Evolutionary conservation across 169 alveolate species (phyloP).

Genomic region (Cryptosporidium andersoni): DNA sequence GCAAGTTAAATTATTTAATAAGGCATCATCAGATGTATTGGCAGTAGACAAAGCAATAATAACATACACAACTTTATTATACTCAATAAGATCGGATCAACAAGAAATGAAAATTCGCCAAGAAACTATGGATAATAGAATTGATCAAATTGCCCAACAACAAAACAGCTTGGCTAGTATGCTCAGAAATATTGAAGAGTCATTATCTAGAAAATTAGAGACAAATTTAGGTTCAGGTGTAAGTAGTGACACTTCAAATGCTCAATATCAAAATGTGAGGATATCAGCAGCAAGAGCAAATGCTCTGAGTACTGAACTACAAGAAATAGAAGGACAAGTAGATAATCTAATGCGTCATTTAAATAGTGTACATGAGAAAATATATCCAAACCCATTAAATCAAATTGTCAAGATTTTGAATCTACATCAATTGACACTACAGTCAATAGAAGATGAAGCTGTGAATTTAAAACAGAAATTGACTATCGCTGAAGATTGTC

Average conservation of each 20-base stretch:
- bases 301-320: conserved; percentile 56
- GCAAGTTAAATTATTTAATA: conserved; percentile 52
- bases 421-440: conserved; percentile 52
- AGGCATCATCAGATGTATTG: conserved; percentile 57
- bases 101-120: conserved; percentile 52
- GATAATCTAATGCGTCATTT: conserved; percentile 57
- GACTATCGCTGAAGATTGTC: conserved; percentile 59
- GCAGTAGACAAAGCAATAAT: conserved; percentile 65
- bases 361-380: conserved; percentile 56
- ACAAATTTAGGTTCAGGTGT: background rate
- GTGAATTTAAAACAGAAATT: conserved; percentile 50
- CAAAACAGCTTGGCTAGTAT: conserved; percentile 61
- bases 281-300: conserved; percentile 71
- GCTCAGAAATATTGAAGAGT: conserved; percentile 47
- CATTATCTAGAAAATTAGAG: conserved; percentile 53
- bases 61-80: conserved; percentile 37
- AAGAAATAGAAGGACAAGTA: conserved; percentile 60
- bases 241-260: background rate
- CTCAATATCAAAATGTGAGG: conserved; percentile 25
- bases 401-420: conserved; percentile 57
- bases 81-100: conserved; percentile 50
- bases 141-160: conserved; percentile 69
- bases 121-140: conserved; percentile 63
- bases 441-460: conserved; percentile 61
- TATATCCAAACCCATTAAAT: conserved; percentile 49